These are phyloP conservation scores for Puccinia polysora DNA, from an alignment of 1,284 basidiomycete species.

Conservation along the genomic window DNA sequence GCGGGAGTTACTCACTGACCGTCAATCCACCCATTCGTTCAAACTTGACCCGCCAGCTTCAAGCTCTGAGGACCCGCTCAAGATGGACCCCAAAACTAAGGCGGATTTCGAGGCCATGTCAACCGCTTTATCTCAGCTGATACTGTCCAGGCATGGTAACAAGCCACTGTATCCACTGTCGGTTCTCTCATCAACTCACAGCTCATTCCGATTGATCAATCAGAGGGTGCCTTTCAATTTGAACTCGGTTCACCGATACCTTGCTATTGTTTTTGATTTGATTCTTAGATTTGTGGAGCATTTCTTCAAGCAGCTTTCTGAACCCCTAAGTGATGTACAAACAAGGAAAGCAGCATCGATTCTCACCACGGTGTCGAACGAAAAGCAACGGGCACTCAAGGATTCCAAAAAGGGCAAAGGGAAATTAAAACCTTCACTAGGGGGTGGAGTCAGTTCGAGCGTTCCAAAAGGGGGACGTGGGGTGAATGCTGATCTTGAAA, in stretches of 20 bases:
- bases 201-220: background rate
- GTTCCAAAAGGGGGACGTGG: slow-evolving; percentile 28
- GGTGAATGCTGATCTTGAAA: slow-evolving; percentile 23
- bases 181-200: background rate
- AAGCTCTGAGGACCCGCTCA: slow-evolving; percentile 28
- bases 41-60: background rate
- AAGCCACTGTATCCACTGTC: slow-evolving; percentile 37
- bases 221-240: background rate
- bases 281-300: slow-evolving; percentile 32
- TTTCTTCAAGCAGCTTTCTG: slow-evolving; percentile 21
- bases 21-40: background rate
- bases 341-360: slow-evolving; percentile 27
- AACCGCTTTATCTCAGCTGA: slow-evolving; percentile 13
- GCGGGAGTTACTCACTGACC: background rate
- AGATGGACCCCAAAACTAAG: slow-evolving; percentile 38
- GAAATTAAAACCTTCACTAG: slow-evolving; percentile 26
- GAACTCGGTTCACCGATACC: background rate
- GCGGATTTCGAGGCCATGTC: slow-evolving; percentile 41
- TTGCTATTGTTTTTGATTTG: background rate
- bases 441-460: background rate
- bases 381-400: slow-evolving; percentile 21
- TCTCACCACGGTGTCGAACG: slow-evolving; percentile 32
- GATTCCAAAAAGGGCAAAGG: slow-evolving; percentile 39
- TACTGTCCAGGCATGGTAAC: slow-evolving; percentile 36
- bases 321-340: slow-evolving; percentile 34